Evolutionary conservation across 169 alveolate species (phyloP), one percentile per base, ranked within the genome.

Genomic region (Plasmodium billcollinsi): DNA sequence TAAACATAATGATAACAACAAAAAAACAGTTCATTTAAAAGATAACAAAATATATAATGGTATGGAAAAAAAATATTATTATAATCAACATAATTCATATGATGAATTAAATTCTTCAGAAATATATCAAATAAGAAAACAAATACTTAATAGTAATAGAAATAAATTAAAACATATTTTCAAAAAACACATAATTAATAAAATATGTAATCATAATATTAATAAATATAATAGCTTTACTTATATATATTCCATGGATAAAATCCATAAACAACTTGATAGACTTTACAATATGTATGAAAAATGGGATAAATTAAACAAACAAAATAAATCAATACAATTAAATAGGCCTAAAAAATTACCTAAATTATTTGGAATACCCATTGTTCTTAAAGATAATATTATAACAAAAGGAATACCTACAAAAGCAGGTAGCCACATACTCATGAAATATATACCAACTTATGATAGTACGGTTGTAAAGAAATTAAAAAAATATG

Each of bases 381-480:
- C 89, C 7, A 49, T 78, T 43, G 74, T 65, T 49, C 18, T 78
- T 65, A 78, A 78, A 49, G 89, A 78, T 52, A 78, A 78, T 18
- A 78, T 78, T 50, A 26, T 66, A 47, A 66, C 89, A 15, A 78
- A 59, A 18, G 39, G 54, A 29, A 78, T 78, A 9, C 78, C 73
- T 18, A 78, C 89, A 52, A 58, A 54, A 78, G 74, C 63, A 83
- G 93, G 96, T 0, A 71, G 93, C 39, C 18, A 69, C 12, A 73
- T 91, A 24, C 39, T 93, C 26, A 29, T 45, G 43, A 92, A 83
- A 15, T 94, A 89, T 65, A 67, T 11, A 18, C 88, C 95, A 18
- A 50, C 93, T 11, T 94, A 92, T 75, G 86, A 76, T 45, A 92
- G 95, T 26, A 73, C 89, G 33, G 94, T 90, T 47, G 94, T 94